Conservation (phyloP, 2,329 filamentous ascomycete species). For the Talaromyces sp. region DNA sequence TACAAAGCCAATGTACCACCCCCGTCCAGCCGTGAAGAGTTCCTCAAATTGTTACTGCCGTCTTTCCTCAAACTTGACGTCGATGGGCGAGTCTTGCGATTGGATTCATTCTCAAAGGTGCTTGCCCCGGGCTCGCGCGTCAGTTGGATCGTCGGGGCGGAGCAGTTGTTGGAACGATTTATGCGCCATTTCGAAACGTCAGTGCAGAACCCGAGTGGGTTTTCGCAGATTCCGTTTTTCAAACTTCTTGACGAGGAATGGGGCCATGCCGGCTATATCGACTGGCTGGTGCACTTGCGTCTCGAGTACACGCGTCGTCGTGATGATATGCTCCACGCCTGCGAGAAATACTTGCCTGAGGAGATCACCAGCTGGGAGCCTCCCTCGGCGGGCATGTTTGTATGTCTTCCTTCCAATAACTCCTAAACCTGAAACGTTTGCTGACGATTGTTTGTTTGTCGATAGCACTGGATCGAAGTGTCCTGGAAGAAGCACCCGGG, state of each 20-base stretch:
- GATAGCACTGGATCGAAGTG: conserved; percentile 46
- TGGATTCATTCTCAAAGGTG: conserved; percentile 94
- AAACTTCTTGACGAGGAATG: conserved; percentile 90
- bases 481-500: conserved; percentile 45
- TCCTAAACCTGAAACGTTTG: not conserved
- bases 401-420: conserved; percentile 46
- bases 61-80: conserved; percentile 74
- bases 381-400: conserved; percentile 90
- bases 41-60: conserved; percentile 68
- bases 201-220: conserved; percentile 79
- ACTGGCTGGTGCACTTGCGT: conserved; percentile 82
- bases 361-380: conserved; percentile 72
- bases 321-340: conserved; percentile 71
- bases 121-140: conserved; percentile 74
- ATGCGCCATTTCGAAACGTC: conserved; percentile 76
- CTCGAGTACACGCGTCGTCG: conserved; percentile 75
- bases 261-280: conserved; percentile 85
- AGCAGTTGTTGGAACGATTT: conserved; percentile 79
- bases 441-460: conserved; percentile 3
- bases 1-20: conserved; percentile 59
- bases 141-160: conserved; percentile 86
- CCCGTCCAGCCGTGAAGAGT: conserved; percentile 63
- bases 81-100: conserved; percentile 81
- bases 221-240: conserved; percentile 78
- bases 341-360: conserved; percentile 67